A percentile compares a stretch with the other conserved stretches of the same genome.
Conservation (phyloP, 805 yeast genomes). For the Cyberlindnera euphorbiiphila region DNA sequence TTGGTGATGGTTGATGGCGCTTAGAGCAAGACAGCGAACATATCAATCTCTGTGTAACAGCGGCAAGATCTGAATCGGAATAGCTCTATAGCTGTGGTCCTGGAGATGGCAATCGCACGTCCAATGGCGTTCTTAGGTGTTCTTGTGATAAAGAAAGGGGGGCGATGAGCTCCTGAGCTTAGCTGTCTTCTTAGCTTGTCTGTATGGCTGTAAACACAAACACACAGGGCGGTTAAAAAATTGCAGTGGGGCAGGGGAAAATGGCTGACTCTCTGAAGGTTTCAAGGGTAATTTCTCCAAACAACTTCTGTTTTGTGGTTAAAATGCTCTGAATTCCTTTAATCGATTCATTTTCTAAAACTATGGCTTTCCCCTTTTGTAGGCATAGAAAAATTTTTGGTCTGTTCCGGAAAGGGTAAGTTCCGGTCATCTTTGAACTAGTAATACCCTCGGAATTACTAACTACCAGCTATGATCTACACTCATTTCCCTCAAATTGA, state of each 20-base stretch:
- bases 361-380: too few species aligned
- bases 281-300: too few species aligned
- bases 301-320: too few species aligned
- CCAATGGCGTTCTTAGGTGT: conserved; percentile 1
- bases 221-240: too few species aligned
- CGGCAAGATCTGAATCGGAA: neutral
- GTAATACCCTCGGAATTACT: conserved; percentile 5
- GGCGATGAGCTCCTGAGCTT: conserved; percentile 5
- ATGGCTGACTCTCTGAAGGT: too few species aligned
- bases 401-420: conserved; percentile 4
- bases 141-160: neutral
- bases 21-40: conserved; percentile 6
- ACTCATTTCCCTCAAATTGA: too few species aligned
- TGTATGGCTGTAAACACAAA: too few species aligned
- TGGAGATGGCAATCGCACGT: conserved; percentile 8
- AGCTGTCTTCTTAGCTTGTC: too few species aligned
- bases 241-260: too few species aligned
- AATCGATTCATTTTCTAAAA: too few species aligned
- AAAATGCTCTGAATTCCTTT: too few species aligned
- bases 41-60: neutral
- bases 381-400: conserved; percentile 10
- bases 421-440: conserved; percentile 1
- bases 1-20: neutral
- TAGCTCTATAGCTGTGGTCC: neutral
- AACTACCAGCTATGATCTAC: too few species aligned